phyloP scores from a whole-genome alignment of 495 filamentous ascomycete species.

The Annulohypoxylon nitens region DNA sequence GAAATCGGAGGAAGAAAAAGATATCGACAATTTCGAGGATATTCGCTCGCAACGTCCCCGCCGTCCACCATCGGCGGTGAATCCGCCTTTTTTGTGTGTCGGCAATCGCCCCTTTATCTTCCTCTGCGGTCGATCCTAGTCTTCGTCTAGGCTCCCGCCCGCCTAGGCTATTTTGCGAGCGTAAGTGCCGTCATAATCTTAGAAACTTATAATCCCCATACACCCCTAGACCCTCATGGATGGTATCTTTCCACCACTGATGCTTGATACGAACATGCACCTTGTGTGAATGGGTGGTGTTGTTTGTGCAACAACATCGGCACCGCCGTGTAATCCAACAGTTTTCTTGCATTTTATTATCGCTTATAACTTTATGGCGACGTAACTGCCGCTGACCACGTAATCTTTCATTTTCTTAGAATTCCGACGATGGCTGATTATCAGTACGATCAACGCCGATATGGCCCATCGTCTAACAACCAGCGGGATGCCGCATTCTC shows the following conservation, averaged over 20 bases:
- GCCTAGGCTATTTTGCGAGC: conserved; percentile 48
- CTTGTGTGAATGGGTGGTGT: conserved; percentile 25
- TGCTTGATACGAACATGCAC: conserved; percentile 40
- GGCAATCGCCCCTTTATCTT: conserved; percentile 37
- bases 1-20: conserved; percentile 18
- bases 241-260: conserved; percentile 6
- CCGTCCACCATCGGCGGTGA: conserved; percentile 45
- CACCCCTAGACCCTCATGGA: conserved; percentile 21
- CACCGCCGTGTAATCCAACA: conserved; percentile 30
- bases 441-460: conserved; percentile 77
- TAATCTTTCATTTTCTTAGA: conserved; percentile 38
- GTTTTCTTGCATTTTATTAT: conserved; percentile 21
- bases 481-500: conserved; percentile 96
- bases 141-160: conserved; percentile 52
- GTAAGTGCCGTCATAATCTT: conserved; percentile 43
- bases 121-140: conserved; percentile 36
- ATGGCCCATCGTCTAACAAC: conserved; percentile 75
- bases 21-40: conserved; percentile 10
- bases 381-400: conserved; percentile 40
- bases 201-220: neutral
- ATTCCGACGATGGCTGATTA: conserved; percentile 83
- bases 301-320: conserved; percentile 43
- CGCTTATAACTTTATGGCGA: conserved; percentile 23
- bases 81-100: conserved; percentile 37
- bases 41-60: conserved; percentile 38